Evolutionary conservation across 2,329 filamentous ascomycete species (phyloP).

Genomic region (Paraconiothyrium sp.): DNA sequence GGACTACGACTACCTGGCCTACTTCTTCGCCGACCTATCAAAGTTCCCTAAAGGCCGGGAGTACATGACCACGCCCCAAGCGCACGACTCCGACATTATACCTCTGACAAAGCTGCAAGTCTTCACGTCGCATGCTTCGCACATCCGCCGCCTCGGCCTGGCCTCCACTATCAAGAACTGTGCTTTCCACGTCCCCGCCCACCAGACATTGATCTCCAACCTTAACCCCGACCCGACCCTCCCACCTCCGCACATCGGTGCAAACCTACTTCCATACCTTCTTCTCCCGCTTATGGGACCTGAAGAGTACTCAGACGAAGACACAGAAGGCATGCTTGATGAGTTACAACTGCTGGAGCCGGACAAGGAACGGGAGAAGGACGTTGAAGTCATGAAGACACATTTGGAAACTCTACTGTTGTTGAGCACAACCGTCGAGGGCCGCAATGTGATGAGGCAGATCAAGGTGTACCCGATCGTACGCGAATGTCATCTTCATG

Average conservation of each 20-base stretch:
- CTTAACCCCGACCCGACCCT: constrained; percentile 42
- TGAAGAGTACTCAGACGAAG: constrained; percentile 89
- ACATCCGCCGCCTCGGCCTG: constrained; percentile 90
- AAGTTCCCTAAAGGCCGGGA: constrained; percentile 77
- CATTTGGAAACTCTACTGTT: constrained; percentile 90
- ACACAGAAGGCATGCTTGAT: constrained; percentile 84
- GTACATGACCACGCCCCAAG: constrained; percentile 77
- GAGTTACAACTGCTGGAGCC: constrained; percentile 90
- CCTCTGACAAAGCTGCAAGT: constrained; percentile 92
- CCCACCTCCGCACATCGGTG: constrained; percentile 66
- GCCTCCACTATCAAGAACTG: constrained; percentile 95
- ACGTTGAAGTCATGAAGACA: constrained; percentile 79
- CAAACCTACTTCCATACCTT: constrained; percentile 87
- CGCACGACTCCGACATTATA: constrained; percentile 80
- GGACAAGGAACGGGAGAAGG: constrained; percentile 85
- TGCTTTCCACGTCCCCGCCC: constrained; percentile 80
- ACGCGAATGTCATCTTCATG: constrained; percentile 81
- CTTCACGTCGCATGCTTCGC: constrained; percentile 89
- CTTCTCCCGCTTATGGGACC: constrained; percentile 86
- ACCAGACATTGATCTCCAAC: constrained; percentile 71
- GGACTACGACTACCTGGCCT: constrained; percentile 91
- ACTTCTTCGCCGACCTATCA: constrained; percentile 91
- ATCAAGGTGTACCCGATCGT: constrained; percentile 90
- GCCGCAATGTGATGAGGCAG: constrained; percentile 76
- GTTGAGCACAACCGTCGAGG: constrained; percentile 79